These are phyloP conservation scores for Cordyceps javanica DNA, from an alignment of 2,329 filamentous ascomycete species.

Conservation along the genomic window DNA sequence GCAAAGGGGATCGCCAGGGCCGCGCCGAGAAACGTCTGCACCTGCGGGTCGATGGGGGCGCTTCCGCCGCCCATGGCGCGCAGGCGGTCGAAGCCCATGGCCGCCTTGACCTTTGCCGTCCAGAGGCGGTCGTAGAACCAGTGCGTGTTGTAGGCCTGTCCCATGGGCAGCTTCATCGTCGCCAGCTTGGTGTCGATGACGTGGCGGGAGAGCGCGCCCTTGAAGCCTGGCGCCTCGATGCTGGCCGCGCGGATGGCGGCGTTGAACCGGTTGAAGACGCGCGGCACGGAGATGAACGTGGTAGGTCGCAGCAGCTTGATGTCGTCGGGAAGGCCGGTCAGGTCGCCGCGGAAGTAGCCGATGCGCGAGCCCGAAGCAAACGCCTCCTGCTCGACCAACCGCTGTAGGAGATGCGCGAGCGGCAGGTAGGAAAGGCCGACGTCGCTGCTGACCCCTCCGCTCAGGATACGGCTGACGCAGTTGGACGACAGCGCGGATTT, in stretches of 20 bases:
- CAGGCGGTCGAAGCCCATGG: conserved; percentile 70
- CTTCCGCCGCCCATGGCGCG: conserved; percentile 78
- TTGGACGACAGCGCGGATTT: conserved; percentile 70
- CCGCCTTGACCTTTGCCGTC: conserved; percentile 79
- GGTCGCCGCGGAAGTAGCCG: conserved; percentile 92
- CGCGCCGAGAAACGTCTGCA: conserved; percentile 84
- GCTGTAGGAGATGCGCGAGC: conserved; percentile 88
- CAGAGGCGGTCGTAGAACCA: conserved; percentile 80
- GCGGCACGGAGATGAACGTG: conserved; percentile 79
- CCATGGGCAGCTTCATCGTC: conserved; percentile 63
- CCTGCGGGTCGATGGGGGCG: conserved; percentile 79
- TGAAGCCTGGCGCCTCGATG: conserved; percentile 70
- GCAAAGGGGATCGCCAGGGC: conserved; percentile 72
- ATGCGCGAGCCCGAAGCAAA: conserved; percentile 68
- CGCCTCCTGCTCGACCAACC: conserved; percentile 70
- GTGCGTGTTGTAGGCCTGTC: conserved; percentile 73
- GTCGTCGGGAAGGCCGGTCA: conserved; percentile 81
- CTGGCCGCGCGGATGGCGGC: conserved; percentile 75
- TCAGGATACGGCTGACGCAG: conserved; percentile 51
- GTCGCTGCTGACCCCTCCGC: conserved; percentile 47
- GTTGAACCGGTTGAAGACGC: conserved; percentile 87
- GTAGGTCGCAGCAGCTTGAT: conserved; percentile 81
- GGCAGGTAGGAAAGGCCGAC: conserved; percentile 81
- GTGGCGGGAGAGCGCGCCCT: conserved; percentile 73
- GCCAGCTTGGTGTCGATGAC: conserved; percentile 76